Conservation (phyloP, 257 asterid species). For the Dorcoceras hygrometricum region DNA sequence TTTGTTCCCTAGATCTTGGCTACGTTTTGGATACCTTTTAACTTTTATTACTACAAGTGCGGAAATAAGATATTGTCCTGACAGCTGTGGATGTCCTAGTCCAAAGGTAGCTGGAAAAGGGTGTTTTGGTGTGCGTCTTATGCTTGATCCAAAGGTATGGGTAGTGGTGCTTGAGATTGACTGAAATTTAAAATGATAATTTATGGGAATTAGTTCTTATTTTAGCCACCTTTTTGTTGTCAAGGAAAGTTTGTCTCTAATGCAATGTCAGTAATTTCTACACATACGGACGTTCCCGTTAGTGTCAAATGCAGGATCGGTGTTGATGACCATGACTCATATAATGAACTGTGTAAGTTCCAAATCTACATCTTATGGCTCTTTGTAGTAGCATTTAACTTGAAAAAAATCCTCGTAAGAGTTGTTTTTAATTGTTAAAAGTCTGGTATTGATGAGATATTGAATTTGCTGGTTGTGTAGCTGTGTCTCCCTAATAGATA, state of each 20-base stretch:
- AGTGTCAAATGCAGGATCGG: conserved; percentile 97
- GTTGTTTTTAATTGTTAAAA: conserved; percentile 3
- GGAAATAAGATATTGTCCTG: conserved; percentile 26
- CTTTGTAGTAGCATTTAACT: conserved; percentile 6
- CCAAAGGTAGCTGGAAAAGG: conserved; percentile 98
- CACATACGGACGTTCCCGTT: conserved; percentile 84
- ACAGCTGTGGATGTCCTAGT: conserved; percentile 98
- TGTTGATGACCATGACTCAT: conserved; percentile 83
- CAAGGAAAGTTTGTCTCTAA: conserved; percentile 95
- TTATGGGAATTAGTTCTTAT: conserved; percentile 36
- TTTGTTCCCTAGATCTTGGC: conserved; percentile 33
- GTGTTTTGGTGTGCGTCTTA: conserved; percentile 87
- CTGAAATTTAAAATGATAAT: conserved; percentile 11
- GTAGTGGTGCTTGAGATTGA: conserved; percentile 14
- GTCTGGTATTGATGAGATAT: conserved; percentile 5
- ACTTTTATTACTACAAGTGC: conserved; percentile 18
- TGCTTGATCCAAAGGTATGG: conserved; percentile 97
- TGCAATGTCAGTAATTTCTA: conserved; percentile 90
- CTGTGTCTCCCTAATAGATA: not conserved
- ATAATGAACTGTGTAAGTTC: conserved; percentile 84
- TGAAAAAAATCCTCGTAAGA: conserved; percentile 12
- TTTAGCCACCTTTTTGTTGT: conserved; percentile 32
- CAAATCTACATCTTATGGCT: conserved; percentile 19
- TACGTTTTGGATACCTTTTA: conserved; percentile 10
- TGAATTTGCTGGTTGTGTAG: not conserved